Base-by-base conservation (phyloP, 495 filamentous ascomycete species). In the Tuber umbilicatum region DNA sequence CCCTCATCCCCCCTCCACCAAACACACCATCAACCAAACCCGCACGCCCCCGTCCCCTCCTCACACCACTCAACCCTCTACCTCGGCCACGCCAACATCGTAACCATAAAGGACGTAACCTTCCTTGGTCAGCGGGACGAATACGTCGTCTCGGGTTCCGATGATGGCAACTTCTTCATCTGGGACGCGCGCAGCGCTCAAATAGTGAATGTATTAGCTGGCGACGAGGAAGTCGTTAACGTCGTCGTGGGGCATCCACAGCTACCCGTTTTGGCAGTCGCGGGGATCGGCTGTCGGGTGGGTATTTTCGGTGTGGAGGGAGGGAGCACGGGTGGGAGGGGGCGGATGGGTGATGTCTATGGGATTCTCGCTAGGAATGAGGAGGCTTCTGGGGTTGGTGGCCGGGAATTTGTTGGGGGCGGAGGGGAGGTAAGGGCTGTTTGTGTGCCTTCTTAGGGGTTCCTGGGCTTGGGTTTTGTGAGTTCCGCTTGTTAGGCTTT, bases 81-180 rank as follows among this genome's bases (percentile, higher is more conserved):
- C 55, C 55, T 64, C 55, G 55, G 55, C 55, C 55, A 64, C 55
- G 82, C 74, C 84, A 93, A 93, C 73, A 85, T 91, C 70, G 88
- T 89, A 76, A 93, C 91, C 0, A 89, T 92, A 71, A 93, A 93
- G 77, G 91, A 93, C 82, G 87, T 90, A 71, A 92, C 92, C 72
- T 93, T 88, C 83, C 91, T 89, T 72, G 91, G 91, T 0, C 82
- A 91, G 70, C 83, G 91, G 69, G 91, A 93, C 78, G 90, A 93
- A 77, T 93, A 92, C 76, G 90, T 93, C 5, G 90, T 92, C 19
- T 90, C 88, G 71, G 91, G 91, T 21, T 89, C 87, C 76, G 91
- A 93, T 74, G 88, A 86, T 42, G 91, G 91, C 0, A 86, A 92
- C 78, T 71, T 92, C 9, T 93, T 92, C 78, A 91, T 92, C 60